phyloP scores from a whole-genome alignment of 768 basidiomycete species.

The Pleurotus giganteus region DNA sequence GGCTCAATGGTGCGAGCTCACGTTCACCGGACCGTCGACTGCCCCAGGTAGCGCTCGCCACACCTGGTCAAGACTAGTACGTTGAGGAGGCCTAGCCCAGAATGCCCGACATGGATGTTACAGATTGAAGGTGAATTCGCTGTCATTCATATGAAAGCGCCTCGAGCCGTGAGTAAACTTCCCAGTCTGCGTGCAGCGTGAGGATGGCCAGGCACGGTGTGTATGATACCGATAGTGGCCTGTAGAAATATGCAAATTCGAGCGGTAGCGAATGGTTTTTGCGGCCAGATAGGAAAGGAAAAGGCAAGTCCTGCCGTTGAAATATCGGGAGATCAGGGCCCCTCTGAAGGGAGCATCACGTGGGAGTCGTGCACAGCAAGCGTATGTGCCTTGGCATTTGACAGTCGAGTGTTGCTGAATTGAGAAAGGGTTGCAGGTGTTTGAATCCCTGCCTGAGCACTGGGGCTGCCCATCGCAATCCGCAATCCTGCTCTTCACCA shows the following conservation, averaged over 20 bases:
- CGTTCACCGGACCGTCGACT: neutral
- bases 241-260: no score
- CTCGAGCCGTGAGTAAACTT: neutral
- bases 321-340: slow-evolving; percentile 7
- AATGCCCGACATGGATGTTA: neutral
- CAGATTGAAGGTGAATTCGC: neutral
- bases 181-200: slow-evolving; percentile 1
- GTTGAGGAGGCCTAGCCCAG: no score
- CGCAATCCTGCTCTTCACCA: slow-evolving; percentile 5
- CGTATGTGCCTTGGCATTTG: slow-evolving; percentile 10
- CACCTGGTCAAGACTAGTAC: no score
- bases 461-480: neutral
- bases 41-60: no score
- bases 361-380: slow-evolving; percentile 7
- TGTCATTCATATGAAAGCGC: slow-evolving; percentile 1
- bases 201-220: slow-evolving; percentile 19
- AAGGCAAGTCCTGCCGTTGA: neutral
- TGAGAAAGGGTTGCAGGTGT: slow-evolving; percentile 7
- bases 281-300: neutral
- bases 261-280: neutral
- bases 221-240: no score
- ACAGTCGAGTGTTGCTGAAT: slow-evolving; percentile 4
- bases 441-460: slow-evolving; percentile 1
- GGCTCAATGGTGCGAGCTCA: neutral
- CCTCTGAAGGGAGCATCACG: slow-evolving; percentile 4